A percentile compares a stretch with the other conserved stretches of the same genome.
phyloP scores from a whole-genome alignment of 164 flowering plant genomes.

The Stephania cephalantha region DNA sequence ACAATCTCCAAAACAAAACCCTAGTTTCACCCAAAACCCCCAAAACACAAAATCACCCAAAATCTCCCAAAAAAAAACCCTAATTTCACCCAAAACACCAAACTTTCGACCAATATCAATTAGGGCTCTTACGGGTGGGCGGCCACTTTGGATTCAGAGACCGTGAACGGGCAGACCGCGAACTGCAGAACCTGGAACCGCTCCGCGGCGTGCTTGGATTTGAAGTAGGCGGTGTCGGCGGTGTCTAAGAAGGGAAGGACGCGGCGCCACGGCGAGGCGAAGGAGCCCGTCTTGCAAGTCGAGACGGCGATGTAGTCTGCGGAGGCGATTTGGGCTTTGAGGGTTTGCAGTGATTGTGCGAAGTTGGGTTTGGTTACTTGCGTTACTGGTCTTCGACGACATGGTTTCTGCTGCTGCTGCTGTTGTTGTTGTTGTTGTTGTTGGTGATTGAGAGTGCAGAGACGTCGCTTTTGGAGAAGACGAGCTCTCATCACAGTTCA shows the following conservation, averaged over 20 bases:
- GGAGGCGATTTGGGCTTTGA: conserved; percentile 35
- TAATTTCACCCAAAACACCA: neutral
- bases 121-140: conserved; percentile 62
- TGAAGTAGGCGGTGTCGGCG: conserved; percentile 47
- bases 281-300: conserved; percentile 52
- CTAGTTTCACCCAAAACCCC: neutral
- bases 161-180: conserved; percentile 72
- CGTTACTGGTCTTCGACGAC: conserved; percentile 34
- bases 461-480: conserved; percentile 8
- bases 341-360: conserved; percentile 32
- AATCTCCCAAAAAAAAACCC: neutral
- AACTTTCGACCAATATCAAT: neutral
- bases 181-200: conserved; percentile 69
- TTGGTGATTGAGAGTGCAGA: conserved; percentile 1
- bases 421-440: no score
- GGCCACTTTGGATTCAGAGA: conserved; percentile 37
- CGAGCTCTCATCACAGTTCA: conserved; percentile 1
- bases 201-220: conserved; percentile 66
- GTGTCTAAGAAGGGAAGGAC: conserved; percentile 53
- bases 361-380: conserved; percentile 70
- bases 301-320: conserved; percentile 66
- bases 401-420: neutral
- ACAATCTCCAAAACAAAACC: no score
- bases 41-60: no score
- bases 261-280: conserved; percentile 57